These are phyloP conservation scores for Rusavskia elegans DNA, from an alignment of 495 filamentous ascomycete species.

Conservation along the genomic window DNA sequence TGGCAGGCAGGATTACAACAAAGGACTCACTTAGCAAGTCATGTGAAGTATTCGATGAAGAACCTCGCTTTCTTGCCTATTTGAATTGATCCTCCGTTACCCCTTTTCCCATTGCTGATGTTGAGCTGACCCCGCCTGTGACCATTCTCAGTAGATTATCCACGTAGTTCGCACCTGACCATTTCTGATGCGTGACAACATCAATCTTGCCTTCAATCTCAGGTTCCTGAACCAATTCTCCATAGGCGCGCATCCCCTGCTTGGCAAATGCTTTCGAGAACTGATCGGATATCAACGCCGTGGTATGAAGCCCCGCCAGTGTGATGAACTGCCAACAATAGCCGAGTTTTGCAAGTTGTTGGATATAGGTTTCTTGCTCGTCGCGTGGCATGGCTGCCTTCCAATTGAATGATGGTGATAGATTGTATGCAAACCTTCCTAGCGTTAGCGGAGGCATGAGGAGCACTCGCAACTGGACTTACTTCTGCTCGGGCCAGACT, in stretches of 20 bases:
- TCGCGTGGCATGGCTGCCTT: conserved; percentile 85
- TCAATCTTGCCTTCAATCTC: conserved; percentile 84
- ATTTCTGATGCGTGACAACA: conserved; percentile 97
- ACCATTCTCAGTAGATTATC: conserved; percentile 97
- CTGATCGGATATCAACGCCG: conserved; percentile 72
- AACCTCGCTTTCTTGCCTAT: conserved; percentile 4
- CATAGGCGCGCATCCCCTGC: conserved; percentile 90
- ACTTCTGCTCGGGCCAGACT: conserved; percentile 94
- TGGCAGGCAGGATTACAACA: too few relatives aligned
- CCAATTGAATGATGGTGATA: conserved; percentile 99
- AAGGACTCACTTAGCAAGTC: too few relatives aligned
- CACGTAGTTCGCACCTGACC: conserved; percentile 86
- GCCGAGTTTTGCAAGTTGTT: conserved; percentile 67
- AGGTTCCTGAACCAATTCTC: conserved; percentile 91
- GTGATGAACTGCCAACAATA: conserved; percentile 99
- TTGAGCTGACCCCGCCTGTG: conserved; percentile 77
- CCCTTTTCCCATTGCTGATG: conserved; percentile 90
- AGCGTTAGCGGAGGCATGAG: not conserved
- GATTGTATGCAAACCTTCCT: conserved; percentile 77
- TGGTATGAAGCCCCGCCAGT: conserved; percentile 91
- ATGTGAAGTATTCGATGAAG: not conserved
- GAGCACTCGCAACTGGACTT: conserved; percentile 17
- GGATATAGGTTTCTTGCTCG: conserved; percentile 96
- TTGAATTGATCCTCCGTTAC: conserved; percentile 97
- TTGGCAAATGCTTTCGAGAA: conserved; percentile 72